Evolutionary conservation across 208 protist species (phyloP).

Genomic region (Trypanosoma caninum): DNA sequence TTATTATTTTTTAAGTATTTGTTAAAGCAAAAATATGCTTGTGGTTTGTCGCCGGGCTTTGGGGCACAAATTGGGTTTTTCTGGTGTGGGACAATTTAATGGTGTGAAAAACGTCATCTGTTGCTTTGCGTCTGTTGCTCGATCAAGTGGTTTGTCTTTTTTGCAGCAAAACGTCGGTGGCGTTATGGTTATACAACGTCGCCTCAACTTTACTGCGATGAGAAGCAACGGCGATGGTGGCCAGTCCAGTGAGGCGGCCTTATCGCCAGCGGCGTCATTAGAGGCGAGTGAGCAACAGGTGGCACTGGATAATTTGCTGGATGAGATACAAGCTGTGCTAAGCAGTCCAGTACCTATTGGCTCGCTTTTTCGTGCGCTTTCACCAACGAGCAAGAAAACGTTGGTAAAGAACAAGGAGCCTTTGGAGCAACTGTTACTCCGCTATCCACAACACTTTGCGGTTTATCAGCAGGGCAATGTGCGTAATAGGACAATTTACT

Average conservation of each 20-base stretch:
- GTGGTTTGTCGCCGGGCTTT: background rate
- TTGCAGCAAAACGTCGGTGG: background rate
- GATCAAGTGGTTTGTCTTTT: background rate
- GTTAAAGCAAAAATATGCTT: background rate
- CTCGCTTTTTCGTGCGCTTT: conserved; percentile 40
- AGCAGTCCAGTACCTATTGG: conserved; percentile 32
- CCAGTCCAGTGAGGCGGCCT: background rate
- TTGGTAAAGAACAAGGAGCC: conserved; percentile 41
- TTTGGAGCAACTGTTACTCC: conserved; percentile 55
- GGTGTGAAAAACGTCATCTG: background rate
- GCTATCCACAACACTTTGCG: conserved; percentile 48
- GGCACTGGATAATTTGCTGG: conserved; percentile 22
- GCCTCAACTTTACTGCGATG: background rate
- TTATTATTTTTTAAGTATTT: conserved; percentile 1
- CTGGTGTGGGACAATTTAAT: background rate
- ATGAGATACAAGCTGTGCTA: conserved; percentile 27
- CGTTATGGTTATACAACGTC: background rate
- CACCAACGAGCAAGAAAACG: conserved; percentile 25
- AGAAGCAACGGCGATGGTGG: background rate
- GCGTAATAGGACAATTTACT: conserved; percentile 16
- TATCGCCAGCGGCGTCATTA: background rate
- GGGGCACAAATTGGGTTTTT: background rate
- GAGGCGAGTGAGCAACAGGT: conserved; percentile 1
- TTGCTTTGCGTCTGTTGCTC: background rate
- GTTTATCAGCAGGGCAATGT: conserved; percentile 26